These are phyloP conservation scores for Pestalotiopsis sp. DNA, from an alignment of 2,329 filamentous ascomycete species.

Conservation along the genomic window DNA sequence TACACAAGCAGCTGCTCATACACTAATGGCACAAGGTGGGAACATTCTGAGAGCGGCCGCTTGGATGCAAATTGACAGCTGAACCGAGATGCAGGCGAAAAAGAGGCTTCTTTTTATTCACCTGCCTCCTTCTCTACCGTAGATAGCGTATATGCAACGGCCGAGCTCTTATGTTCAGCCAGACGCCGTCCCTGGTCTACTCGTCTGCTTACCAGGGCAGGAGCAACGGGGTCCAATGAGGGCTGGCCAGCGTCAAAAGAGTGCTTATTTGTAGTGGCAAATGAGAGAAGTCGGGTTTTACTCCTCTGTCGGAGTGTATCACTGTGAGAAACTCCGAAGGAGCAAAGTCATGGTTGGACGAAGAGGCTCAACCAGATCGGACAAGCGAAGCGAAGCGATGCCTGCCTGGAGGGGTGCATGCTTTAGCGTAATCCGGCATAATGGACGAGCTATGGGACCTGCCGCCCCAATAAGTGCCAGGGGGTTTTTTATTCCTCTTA, in stretches of 20 bases:
- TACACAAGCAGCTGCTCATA: conserved; percentile 13
- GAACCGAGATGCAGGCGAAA: neutral
- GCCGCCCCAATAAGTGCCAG: conserved; percentile 12
- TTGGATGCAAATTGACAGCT: neutral
- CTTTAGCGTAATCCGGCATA: conserved; percentile 17
- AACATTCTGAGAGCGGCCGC: neutral
- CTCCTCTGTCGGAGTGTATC: no score
- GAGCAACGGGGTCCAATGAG: neutral
- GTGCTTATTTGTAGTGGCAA: neutral
- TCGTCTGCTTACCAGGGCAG: neutral
- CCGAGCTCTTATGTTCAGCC: neutral
- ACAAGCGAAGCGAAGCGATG: neutral
- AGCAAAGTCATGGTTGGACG: neutral
- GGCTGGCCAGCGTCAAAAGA: neutral
- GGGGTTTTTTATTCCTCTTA: neutral
- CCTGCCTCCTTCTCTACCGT: neutral
- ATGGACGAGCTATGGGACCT: conserved; percentile 16
- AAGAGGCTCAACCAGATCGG: neutral
- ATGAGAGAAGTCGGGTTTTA: neutral
- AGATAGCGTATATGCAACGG: neutral
- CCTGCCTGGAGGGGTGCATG: neutral
- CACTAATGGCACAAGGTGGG: conserved; percentile 13
- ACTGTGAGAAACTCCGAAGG: neutral
- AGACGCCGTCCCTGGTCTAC: neutral
- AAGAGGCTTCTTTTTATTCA: neutral